These are phyloP conservation scores for Linnemannia zychae DNA, from an alignment of 192 early-diverging fungal genomes.

Conservation along the genomic window DNA sequence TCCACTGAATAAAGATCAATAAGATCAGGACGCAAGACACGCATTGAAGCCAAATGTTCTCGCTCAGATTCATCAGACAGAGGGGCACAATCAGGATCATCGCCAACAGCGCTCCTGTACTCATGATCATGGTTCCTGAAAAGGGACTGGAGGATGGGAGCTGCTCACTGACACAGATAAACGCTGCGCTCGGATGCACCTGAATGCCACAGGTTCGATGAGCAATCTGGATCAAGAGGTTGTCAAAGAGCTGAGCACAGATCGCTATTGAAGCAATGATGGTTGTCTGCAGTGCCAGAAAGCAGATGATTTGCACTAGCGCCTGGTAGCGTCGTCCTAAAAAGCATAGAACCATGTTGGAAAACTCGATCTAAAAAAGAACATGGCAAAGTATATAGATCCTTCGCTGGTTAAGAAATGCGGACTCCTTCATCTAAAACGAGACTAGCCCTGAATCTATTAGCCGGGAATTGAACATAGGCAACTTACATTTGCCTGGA, in stretches of 20 bases:
- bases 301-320: conserved; percentile 73
- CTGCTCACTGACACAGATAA: conserved; percentile 63
- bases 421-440: not conserved
- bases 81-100: conserved; percentile 69
- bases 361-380: conserved; percentile 72
- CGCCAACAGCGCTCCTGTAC: conserved; percentile 16
- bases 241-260: conserved; percentile 79
- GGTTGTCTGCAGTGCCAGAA: conserved; percentile 76
- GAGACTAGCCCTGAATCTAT: not conserved
- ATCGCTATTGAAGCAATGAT: conserved; percentile 80
- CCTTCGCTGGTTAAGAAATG: not conserved
- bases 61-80: conserved; percentile 71
- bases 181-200: conserved; percentile 64
- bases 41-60: conserved; percentile 78
- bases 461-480: not conserved
- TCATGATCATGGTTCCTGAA: conserved; percentile 32
- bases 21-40: conserved; percentile 65
- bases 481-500: conserved; percentile 64
- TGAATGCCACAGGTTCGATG: conserved; percentile 78
- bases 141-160: conserved; percentile 33
- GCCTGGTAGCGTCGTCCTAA: conserved; percentile 74
- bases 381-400: too few relatives aligned
- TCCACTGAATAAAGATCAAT: conserved; percentile 70
- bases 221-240: conserved; percentile 69
- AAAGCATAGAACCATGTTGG: conserved; percentile 75